Evolutionary conservation across 371 early-diverging fungal species (phyloP), one percentile per base, ranked within the genome.

Genomic region (Rhizomucor pusillus): DNA sequence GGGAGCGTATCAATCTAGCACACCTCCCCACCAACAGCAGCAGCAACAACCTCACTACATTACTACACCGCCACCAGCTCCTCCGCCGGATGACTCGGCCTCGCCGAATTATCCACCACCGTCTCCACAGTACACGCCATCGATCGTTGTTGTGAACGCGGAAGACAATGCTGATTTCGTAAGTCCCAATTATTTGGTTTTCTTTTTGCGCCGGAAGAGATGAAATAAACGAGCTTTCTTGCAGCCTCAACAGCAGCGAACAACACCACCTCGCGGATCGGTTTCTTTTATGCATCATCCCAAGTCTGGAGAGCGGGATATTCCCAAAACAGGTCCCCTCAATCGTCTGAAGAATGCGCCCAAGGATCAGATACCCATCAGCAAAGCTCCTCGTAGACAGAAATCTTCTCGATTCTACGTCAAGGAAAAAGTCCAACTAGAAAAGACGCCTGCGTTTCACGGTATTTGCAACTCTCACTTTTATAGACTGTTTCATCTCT

Each of bases 391-490:
- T 12, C 79, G 90, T 34, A 82, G 94, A 45, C 92, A 94, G 60
- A 79, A 90, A 56, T 92, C 92, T 12, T 92, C 92, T 16, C 80
- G 94, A 6, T 91, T 93, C 67, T 91, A 91, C 67, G 85, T 89
- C 39, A 87, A 88, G 33, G 91, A 90, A 59, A 81, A 83, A 43
- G 89, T 90, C 22, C 89, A 90, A 57, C 19, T 94, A 41, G 93
- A 94, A 54, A 84, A 86, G 59, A 77, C 92, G 24, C 81, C 84
- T 33, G 78, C 65, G 6, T 86, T 94, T 53, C 85, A 87, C 69
- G 94, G 93, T 90, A 77, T n/a, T n/a, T 55, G 65, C n/a, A 36
- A 13, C 36, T n/a, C 16, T 2, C 6, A 14, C 45, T 20, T 10
- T 20, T 49, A 43, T 13, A 6, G 18, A 10, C 1, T 12, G 22